Evolutionary conservation across 1,284 basidiomycete species (phyloP).

Genomic region (Sparassis latifolia): DNA sequence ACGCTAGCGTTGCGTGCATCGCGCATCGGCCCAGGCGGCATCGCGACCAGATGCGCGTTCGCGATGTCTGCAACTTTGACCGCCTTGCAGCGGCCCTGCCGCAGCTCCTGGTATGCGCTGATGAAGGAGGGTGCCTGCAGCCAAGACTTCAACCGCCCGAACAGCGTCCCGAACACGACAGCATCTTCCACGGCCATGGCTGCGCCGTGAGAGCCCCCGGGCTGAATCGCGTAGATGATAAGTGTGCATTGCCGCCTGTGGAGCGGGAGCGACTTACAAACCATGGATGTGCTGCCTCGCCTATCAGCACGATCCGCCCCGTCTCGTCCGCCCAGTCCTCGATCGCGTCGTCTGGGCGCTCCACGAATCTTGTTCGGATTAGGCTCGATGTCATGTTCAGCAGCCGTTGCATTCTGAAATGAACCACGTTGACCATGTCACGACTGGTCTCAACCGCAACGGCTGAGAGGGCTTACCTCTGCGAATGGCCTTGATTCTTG

Average conservation of each 20-base stretch:
- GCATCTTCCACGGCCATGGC: slow-evolving; percentile 39
- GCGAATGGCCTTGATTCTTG: too few species aligned
- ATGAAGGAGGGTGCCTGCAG: slow-evolving; percentile 37
- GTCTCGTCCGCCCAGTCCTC: slow-evolving; percentile 52
- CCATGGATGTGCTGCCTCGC: slow-evolving; percentile 43
- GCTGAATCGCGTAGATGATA: slow-evolving; percentile 9
- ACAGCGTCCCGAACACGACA: slow-evolving; percentile 39
- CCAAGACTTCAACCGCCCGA: slow-evolving; percentile 33
- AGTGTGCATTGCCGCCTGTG: too few species aligned
- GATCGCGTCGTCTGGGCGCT: slow-evolving; percentile 27
- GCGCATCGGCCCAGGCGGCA: slow-evolving; percentile 35
- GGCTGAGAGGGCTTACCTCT: too few species aligned
- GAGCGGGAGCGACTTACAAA: slow-evolving; percentile 26
- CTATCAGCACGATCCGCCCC: slow-evolving; percentile 37
- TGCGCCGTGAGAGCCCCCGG: slow-evolving; percentile 32
- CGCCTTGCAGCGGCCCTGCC: slow-evolving; percentile 30
- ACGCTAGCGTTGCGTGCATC: slow-evolving; percentile 33
- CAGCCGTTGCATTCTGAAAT: slow-evolving; percentile 38
- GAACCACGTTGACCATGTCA: too few species aligned
- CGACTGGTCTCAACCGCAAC: too few species aligned
- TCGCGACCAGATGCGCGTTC: slow-evolving; percentile 28
- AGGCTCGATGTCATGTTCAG: slow-evolving; percentile 31
- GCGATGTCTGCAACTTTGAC: slow-evolving; percentile 31
- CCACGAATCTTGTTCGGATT: slow-evolving; percentile 24
- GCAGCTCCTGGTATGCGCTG: slow-evolving; percentile 39